These are phyloP conservation scores for Paspalum vaginatum DNA, from an alignment of 176 grass and related monocot species.

Conservation along the genomic window DNA sequence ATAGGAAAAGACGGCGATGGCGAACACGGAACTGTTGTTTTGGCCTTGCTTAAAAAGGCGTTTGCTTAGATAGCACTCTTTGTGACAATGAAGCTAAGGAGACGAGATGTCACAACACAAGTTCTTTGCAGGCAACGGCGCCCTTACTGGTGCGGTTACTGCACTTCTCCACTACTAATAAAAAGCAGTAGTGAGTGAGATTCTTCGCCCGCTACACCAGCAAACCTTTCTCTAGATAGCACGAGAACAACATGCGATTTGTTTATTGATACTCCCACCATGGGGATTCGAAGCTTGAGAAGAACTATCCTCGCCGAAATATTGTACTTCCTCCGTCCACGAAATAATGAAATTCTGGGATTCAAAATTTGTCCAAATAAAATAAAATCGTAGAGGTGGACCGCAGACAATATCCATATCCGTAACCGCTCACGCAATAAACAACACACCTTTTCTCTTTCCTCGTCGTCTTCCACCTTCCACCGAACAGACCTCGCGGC, in stretches of 20 bases:
- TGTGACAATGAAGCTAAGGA: slow-evolving; percentile 4
- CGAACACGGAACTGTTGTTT: neutral
- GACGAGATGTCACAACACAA: slow-evolving; percentile 12
- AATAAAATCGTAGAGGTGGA: too few species aligned
- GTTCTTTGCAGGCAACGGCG: neutral
- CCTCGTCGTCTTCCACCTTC: too few species aligned
- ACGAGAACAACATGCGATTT: neutral
- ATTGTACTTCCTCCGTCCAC: too few species aligned
- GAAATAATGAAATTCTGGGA: too few species aligned
- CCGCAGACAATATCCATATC: too few species aligned
- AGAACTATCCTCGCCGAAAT: neutral
- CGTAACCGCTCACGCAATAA: too few species aligned
- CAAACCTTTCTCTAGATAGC: neutral
- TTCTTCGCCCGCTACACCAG: neutral
- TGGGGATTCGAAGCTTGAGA: neutral
- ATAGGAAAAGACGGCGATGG: neutral
- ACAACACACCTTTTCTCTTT: too few species aligned
- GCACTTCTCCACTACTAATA: slow-evolving; percentile 15
- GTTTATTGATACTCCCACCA: neutral
- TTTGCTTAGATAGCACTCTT: slow-evolving; percentile 34
- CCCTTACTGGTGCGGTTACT: slow-evolving; percentile 25
- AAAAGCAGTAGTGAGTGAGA: neutral
- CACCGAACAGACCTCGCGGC: too few species aligned
- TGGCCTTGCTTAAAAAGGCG: slow-evolving; percentile 17
- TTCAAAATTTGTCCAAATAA: too few species aligned